Conservation (phyloP, 345 rosid genomes). For the Clarkia xantiana region DNA sequence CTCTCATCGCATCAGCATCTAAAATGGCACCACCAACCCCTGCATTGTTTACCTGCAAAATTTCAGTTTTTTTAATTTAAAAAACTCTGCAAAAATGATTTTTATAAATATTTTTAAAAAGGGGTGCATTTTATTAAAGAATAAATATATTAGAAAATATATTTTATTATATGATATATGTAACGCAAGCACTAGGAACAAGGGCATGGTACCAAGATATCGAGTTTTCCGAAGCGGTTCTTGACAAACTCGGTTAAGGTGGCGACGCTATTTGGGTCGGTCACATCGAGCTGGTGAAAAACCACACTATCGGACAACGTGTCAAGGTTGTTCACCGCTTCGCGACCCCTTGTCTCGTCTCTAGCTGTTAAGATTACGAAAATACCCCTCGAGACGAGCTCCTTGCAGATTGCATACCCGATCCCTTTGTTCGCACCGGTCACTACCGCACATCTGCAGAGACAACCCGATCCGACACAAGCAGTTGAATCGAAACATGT, state of each 20-base stretch:
- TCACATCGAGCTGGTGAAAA: conserved; percentile 20
- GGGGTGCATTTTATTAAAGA: background rate
- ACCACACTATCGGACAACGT: conserved; percentile 1
- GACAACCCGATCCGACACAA: background rate
- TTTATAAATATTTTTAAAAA: background rate
- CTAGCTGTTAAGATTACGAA: conserved; percentile 11
- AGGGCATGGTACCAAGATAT: conserved; percentile 11
- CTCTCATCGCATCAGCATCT: conserved; percentile 12
- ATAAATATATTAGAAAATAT: no score
- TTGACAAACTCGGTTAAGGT: conserved; percentile 11
- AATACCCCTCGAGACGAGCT: conserved; percentile 13
- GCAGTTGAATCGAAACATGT: conserved; percentile 7
- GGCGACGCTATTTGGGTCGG: conserved; percentile 13
- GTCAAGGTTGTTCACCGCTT: conserved; percentile 3
- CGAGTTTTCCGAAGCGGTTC: conserved; percentile 15
- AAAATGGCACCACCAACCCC: conserved; percentile 7
- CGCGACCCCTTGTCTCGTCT: conserved; percentile 19
- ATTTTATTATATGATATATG: no score
- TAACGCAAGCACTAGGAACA: no score
- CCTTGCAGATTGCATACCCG: conserved; percentile 9
- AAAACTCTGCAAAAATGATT: background rate
- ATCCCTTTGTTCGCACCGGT: conserved; percentile 14
- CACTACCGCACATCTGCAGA: conserved; percentile 8
- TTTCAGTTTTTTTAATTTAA: background rate
- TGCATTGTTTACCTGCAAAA: conserved; percentile 9